Evolutionary conservation across 2,329 filamentous ascomycete species (phyloP).

Genomic region (Xylaria arbuscula): DNA sequence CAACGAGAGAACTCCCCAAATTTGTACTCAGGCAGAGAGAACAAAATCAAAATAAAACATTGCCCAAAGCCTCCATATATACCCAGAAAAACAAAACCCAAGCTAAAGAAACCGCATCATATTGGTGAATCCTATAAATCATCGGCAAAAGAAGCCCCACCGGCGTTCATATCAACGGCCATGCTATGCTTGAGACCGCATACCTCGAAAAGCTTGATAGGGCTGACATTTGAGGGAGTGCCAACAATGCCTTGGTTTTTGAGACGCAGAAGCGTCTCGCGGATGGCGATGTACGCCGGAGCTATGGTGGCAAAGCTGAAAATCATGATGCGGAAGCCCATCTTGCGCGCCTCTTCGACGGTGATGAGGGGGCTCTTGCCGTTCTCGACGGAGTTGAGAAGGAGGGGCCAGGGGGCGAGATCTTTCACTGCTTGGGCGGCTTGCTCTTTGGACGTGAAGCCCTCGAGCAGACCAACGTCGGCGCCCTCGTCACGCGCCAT

Average conservation of each 20-base stretch:
- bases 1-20: background rate
- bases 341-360: conserved; percentile 62
- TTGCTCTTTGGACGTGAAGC: conserved; percentile 63
- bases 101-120: background rate
- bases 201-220: conserved; percentile 49
- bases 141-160: conserved; percentile 46
- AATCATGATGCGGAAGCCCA: conserved; percentile 70
- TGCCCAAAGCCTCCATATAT: background rate
- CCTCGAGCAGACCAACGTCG: conserved; percentile 71
- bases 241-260: conserved; percentile 51
- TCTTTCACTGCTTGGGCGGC: conserved; percentile 58
- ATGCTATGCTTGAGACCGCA: conserved; percentile 49
- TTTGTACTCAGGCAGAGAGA: background rate
- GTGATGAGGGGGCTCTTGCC: conserved; percentile 66
- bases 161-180: conserved; percentile 47
- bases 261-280: conserved; percentile 52
- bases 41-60: background rate
- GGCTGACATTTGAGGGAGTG: conserved; percentile 47
- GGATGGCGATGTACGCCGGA: conserved; percentile 58
- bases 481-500: conserved; percentile 65
- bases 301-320: conserved; percentile 63
- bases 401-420: conserved; percentile 56
- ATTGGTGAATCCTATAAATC: conserved; percentile 37
- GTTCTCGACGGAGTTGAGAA: conserved; percentile 68
- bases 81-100: conserved; percentile 5